Evolutionary conservation across 805 yeast species (phyloP), one percentile per base, ranked within the genome.

Genomic region (Saturnispora besseyi): DNA sequence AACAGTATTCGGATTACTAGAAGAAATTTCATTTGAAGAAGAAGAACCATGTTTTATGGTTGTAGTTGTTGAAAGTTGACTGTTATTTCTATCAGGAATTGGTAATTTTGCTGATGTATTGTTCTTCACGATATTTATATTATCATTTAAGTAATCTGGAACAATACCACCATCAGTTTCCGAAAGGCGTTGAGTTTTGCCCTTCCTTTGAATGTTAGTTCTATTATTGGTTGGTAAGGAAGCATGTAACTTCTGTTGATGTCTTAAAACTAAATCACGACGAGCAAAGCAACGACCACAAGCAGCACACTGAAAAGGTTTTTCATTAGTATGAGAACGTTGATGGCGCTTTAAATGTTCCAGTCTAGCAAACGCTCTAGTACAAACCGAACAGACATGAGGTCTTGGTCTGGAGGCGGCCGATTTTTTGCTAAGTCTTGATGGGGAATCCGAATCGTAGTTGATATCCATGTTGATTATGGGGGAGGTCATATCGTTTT

Each of bases 231-330:
- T 62, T 11, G 75, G 82, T 56, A 64, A 71, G 44, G 64, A 73
- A 44, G 84, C 67, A 60, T 93, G 99, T 33, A 93, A 76, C 62
- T 93, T 93, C 67, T 89, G 97, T 69, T 88, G 96, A 70, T 93
- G 99, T 53, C 99, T 77, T 49, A 93, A 74, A 29, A 93, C 88
- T 62, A 85, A 73, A 63, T 85, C 91, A 50, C 97, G 71, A 50
- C 99, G 73, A 4, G 98, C 97, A 70, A 93, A 91, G 62, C 96
- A 86, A 45, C 98, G 79, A 32, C 96, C 97, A 67, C 98, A 91
- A 8, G 90, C 90, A 2, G 95, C 95, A 68, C 99, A 91, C 62
- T 87, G 93, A 69, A 84, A 91, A 1, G 98, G 98, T 63, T 89
- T 89, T 66, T 90, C 97, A 64, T 90, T 87, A 9, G 99, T 91